phyloP scores from a whole-genome alignment of 2,329 filamentous ascomycete genomes.

The Colletotrichum gigasporum region DNA sequence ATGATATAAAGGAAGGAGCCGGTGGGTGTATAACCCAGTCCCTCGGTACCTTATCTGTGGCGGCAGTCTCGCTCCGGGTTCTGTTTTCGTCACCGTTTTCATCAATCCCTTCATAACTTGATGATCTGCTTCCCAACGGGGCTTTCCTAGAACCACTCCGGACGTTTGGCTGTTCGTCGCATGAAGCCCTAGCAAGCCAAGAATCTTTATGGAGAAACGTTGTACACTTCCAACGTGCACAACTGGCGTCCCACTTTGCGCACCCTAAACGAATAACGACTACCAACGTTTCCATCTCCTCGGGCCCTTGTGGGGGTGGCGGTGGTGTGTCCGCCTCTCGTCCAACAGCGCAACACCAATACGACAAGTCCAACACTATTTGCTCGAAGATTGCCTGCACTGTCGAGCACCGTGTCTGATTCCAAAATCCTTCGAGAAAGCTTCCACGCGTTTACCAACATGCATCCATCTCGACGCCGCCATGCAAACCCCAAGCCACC shows the following conservation, averaged over 20 bases:
- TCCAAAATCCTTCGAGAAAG: constrained; percentile 13
- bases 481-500: not conserved
- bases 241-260: not conserved
- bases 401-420: not conserved
- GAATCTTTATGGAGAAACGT: not conserved
- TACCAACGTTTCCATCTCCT: not conserved
- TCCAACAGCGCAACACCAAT: not conserved
- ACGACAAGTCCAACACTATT: not conserved
- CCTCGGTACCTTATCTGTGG: no score
- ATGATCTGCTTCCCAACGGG: no score
- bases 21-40: no score
- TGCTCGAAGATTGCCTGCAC: not conserved
- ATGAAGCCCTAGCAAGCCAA: not conserved
- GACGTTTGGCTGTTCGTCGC: not conserved
- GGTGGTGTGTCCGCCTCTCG: not conserved
- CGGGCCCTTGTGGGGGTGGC: not conserved
- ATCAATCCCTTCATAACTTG: not conserved
- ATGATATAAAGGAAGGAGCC: no score
- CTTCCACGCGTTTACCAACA: not conserved
- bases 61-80: not conserved
- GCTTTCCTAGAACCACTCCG: not conserved
- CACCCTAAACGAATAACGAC: not conserved
- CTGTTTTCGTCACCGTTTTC: not conserved
- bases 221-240: not conserved
- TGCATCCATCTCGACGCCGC: not conserved